Evolutionary conservation across 2,329 filamentous ascomycete species (phyloP).

Genomic region (Chaetomium olivaceum): DNA sequence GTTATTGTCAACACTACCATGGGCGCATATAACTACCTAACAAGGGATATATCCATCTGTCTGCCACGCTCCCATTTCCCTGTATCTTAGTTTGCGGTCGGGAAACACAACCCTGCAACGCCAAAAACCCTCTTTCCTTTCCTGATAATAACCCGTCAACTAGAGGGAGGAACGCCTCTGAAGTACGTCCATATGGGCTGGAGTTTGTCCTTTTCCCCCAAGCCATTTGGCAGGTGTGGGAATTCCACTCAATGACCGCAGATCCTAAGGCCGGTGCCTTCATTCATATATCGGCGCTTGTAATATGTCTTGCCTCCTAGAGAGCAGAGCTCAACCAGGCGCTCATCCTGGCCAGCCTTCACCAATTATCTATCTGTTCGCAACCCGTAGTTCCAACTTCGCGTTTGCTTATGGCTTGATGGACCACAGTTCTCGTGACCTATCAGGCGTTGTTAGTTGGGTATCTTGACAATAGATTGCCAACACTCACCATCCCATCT

Average conservation of each 20-base stretch:
- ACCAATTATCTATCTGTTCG: neutral
- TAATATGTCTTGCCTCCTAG: neutral
- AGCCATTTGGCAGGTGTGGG: neutral
- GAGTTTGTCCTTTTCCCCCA: neutral
- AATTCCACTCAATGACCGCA: neutral
- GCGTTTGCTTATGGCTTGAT: constrained; percentile 44
- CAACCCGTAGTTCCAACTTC: neutral
- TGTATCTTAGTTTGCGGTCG: neutral
- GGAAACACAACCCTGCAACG: neutral
- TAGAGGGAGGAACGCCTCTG: neutral
- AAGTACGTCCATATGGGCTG: neutral
- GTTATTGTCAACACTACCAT: constrained; percentile 2
- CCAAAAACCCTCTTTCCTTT: neutral
- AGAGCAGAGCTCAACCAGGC: neutral
- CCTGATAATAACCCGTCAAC: neutral
- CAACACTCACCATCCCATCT: constrained; percentile 56
- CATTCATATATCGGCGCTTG: neutral
- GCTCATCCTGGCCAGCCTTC: no score
- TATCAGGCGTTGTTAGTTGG: constrained; percentile 12
- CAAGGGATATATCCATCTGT: constrained; percentile 1
- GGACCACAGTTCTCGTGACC: constrained; percentile 60
- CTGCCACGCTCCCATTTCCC: neutral
- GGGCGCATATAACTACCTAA: constrained; percentile 7
- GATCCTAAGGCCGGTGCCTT: neutral
- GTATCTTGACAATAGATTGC: neutral